Base-by-base conservation (phyloP, 2,329 filamentous ascomycete species). In the Eutypella sp. region DNA sequence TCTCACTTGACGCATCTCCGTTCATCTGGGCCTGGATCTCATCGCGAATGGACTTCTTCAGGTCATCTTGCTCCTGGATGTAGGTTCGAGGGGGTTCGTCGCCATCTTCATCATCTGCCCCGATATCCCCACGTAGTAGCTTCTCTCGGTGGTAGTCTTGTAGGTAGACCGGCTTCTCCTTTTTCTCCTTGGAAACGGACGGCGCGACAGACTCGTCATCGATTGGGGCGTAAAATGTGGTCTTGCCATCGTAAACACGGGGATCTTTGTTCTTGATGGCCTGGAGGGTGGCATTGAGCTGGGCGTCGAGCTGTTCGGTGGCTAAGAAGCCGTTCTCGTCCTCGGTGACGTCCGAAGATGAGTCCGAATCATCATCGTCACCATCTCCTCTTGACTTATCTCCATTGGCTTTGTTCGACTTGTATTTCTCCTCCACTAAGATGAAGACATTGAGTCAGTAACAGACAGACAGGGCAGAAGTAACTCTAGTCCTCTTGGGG, bases 221-320 rank as follows among this genome's bases (percentile, higher is more conserved):
- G 46, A 80, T 70, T 11, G 83, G 73, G 34, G 74, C 72, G 68
- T 91, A 96, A 70, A 97, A 97, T 16, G 78, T 89, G 53, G 77
- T 76, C 27, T 84, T 77, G 50, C 82, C 78, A 66, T 97, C 87
- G 72, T 96, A 96, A 42, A 99, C 83, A 43, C 87, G 78, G 23
- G 93, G 93, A 59, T 99, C 93, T 65, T 95, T 97, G 59, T 80
- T 85, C 57, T 85, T 84, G 61, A 99, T 91, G 36, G 93, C 93
- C 52, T 88, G 77, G 19, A 99, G 75, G 0, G 91, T 96, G 20
- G 85, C 89, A 40, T 85, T 84, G 55, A 97, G 95, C 61, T 96
- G 84, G 13, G 83, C 80, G 64, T 99, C 93, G 37, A 97, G 76
- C 27, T 84, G 84, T 60, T 87, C 85, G 15, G 91, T 96, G 24